phyloP scores from a whole-genome alignment of 495 filamentous ascomycete species.

The Penicillium taxi region DNA sequence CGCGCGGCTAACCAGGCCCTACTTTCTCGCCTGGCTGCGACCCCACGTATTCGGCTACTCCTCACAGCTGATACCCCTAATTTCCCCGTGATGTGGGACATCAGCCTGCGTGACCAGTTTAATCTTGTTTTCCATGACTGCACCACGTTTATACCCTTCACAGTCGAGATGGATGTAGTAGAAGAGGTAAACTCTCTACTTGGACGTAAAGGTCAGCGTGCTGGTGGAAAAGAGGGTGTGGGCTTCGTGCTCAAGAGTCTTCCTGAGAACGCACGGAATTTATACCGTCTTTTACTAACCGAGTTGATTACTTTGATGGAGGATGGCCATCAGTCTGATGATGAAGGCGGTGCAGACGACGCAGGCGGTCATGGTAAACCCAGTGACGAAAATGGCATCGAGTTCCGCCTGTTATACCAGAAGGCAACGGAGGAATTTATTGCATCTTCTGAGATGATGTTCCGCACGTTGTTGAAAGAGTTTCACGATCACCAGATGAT shows the following conservation, averaged over 20 bases:
- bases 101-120: conserved; percentile 64
- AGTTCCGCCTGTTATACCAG: conserved; percentile 86
- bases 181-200: conserved; percentile 81
- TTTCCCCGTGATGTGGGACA: conserved; percentile 86
- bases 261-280: conserved; percentile 79
- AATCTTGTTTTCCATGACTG: conserved; percentile 89
- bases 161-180: conserved; percentile 67
- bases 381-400: conserved; percentile 52
- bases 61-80: conserved; percentile 80
- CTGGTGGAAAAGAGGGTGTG: conserved; percentile 87
- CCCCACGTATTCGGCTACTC: conserved; percentile 64
- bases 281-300: conserved; percentile 75
- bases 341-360: conserved; percentile 28
- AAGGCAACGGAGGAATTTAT: conserved; percentile 96
- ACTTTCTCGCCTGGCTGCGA: conserved; percentile 66
- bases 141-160: conserved; percentile 76
- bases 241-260: conserved; percentile 82
- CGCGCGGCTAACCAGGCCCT: conserved; percentile 59
- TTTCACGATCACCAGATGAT: conserved; percentile 98
- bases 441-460: conserved; percentile 91
- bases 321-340: conserved; percentile 39
- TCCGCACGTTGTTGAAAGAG: conserved; percentile 88
- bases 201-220: conserved; percentile 69
- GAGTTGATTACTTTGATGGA: conserved; percentile 70
- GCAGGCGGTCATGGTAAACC: conserved; percentile 17